Conservation (phyloP, 257 asterid genomes). For the Rauvolfia tetraphylla region DNA sequence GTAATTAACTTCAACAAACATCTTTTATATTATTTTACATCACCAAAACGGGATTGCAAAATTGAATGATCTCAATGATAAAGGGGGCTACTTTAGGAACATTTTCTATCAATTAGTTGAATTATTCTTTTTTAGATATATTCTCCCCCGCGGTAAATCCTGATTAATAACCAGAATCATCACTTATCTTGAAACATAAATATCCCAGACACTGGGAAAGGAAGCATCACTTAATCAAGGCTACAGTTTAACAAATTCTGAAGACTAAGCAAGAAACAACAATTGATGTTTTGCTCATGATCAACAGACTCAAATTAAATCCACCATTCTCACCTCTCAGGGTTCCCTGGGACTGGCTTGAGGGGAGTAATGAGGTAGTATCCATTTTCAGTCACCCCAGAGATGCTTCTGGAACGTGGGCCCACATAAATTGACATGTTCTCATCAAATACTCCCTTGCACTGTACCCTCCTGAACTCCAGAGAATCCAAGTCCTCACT, state of each 20-base stretch:
- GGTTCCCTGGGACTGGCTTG: conserved; percentile 50
- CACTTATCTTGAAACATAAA: background rate
- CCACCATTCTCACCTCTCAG: conserved; percentile 50
- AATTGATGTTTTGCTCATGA: conserved; percentile 5
- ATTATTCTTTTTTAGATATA: background rate
- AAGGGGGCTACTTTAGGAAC: background rate
- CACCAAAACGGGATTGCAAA: background rate
- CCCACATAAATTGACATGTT: conserved; percentile 72
- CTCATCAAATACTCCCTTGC: conserved; percentile 80
- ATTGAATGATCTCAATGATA: background rate
- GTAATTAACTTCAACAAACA: background rate
- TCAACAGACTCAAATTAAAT: background rate
- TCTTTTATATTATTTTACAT: background rate
- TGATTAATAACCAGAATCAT: background rate
- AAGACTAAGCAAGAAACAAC: background rate
- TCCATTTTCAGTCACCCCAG: conserved; percentile 97
- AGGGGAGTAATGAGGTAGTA: conserved; percentile 83
- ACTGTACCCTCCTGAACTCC: conserved; percentile 75
- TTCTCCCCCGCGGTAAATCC: background rate
- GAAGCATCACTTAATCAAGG: background rate
- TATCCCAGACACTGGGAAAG: background rate
- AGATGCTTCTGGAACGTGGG: conserved; percentile 96
- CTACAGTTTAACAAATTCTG: background rate
- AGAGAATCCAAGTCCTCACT: conserved; percentile 39
- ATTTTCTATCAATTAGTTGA: background rate